Evolutionary conservation across 495 filamentous ascomycete genomes (phyloP), one percentile per base, ranked within the genome.

Genomic region (Daldinia childiae): DNA sequence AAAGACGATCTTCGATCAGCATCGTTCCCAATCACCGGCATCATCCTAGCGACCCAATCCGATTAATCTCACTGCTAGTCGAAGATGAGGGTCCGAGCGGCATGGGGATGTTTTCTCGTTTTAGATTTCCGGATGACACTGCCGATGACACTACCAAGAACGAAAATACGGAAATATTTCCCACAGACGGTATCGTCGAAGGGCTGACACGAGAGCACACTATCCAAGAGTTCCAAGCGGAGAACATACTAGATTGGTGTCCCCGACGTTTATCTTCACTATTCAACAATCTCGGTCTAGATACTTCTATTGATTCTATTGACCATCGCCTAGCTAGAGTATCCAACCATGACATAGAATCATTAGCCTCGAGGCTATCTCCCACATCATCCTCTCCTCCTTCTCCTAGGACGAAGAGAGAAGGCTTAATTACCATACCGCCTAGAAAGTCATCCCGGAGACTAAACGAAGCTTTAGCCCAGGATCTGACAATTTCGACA

Each of bases 211-310:
- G 19, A 34, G 48, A 66, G 29, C 34, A 27, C 36, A 41, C 11
- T 11, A 5, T 6, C 21, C 30, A 59, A 27, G 50, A 67, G 32
- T 6, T 1, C 9, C 59, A 24, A 52, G 55, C 24, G 17, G 69
- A 71, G 34, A 69, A 61, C 11, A 63, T 74, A 29, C 43, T 77
- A 43, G 71, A 77, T 54, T 77, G 76, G 76, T 45, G 39, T 29
- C 76, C 73, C 8, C 72, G 68, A 36, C 75, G 71, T 48, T 39
- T 75, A 26, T 77, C 75, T 17, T 66, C 71, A 7, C 36, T 76
- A 15, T 72, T 77, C 32, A 62, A 76, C 32, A 74, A 72, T 50
- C 68, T 74, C 11, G 76, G 72, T 11, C 67, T 77, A 41, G 71
- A 73, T 12, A 66, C 68, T 15, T 67, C 71, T 15, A 65, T 71